phyloP scores from a whole-genome alignment of 169 alveolate species.

The Babesia caballi region DNA sequence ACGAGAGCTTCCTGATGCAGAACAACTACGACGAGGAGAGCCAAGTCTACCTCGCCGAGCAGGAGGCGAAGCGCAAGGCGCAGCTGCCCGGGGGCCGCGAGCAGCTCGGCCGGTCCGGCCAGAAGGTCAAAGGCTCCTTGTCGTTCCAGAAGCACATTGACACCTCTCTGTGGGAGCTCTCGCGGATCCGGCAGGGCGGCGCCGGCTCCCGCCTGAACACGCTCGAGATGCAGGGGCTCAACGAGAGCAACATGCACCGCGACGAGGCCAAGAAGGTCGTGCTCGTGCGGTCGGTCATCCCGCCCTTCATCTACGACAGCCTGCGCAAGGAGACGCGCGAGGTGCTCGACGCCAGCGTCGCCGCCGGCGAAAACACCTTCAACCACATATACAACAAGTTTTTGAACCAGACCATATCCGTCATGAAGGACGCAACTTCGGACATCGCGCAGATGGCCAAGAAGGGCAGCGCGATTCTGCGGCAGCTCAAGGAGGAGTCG shows the following conservation, averaged over 20 bases:
- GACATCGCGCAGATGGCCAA: slow-evolving; percentile 96
- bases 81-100: slow-evolving; percentile 45
- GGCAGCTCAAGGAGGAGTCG: slow-evolving; percentile 86
- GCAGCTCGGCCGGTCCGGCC: not conserved
- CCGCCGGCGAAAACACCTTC: slow-evolving; percentile 76
- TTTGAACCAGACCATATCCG: slow-evolving; percentile 68
- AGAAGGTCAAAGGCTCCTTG: slow-evolving; percentile 13
- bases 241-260: slow-evolving; percentile 85
- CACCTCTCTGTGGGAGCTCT: slow-evolving; percentile 94
- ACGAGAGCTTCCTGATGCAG: slow-evolving; percentile 61
- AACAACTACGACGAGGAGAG: slow-evolving; percentile 64
- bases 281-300: slow-evolving; percentile 89
- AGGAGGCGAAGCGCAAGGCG: slow-evolving; percentile 61
- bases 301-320: slow-evolving; percentile 88
- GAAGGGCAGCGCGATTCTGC: slow-evolving; percentile 92
- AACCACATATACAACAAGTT: slow-evolving; percentile 77
- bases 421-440: slow-evolving; percentile 95
- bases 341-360: slow-evolving; percentile 12
- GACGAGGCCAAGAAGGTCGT: slow-evolving; percentile 87
- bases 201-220: slow-evolving; percentile 77
- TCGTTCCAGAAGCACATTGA: slow-evolving; percentile 87
- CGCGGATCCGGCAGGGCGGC: slow-evolving; percentile 92
- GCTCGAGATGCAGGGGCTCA: slow-evolving; percentile 73
- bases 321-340: slow-evolving; percentile 67
- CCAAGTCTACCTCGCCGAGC: slow-evolving; percentile 29